These are phyloP conservation scores for Rhizophagus clarus DNA, from an alignment of 192 early-diverging fungal species.

Conservation along the genomic window DNA sequence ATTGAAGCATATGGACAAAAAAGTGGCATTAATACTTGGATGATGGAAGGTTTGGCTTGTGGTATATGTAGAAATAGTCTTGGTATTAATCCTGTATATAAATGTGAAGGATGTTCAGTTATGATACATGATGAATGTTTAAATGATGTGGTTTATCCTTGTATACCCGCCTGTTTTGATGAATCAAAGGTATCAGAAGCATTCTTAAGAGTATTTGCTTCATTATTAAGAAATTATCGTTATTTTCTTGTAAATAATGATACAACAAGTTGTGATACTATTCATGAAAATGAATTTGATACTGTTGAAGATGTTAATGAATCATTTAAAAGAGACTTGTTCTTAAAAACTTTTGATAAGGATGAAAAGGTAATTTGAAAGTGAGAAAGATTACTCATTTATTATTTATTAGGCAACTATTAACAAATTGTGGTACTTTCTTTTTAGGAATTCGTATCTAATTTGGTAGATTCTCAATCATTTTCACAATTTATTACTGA, in stretches of 20 bases:
- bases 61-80: conserved; percentile 19
- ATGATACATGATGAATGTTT: conserved; percentile 52
- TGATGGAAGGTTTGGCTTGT: conserved; percentile 27
- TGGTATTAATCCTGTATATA: conserved; percentile 17
- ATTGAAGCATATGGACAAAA: neutral
- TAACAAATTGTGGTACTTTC: neutral
- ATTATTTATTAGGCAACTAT: conserved; percentile 21
- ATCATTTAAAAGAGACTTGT: conserved; percentile 62
- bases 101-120: conserved; percentile 42
- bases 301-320: neutral
- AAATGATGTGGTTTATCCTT: conserved; percentile 55
- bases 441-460: conserved; percentile 60
- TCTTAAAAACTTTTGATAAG: conserved; percentile 56
- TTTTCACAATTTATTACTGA: conserved; percentile 81
- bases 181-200: conserved; percentile 65
- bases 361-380: conserved; percentile 47
- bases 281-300: neutral
- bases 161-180: conserved; percentile 63
- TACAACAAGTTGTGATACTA: neutral
- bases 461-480: conserved; percentile 71
- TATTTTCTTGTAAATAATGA: conserved; percentile 46
- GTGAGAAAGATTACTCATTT: conserved; percentile 23
- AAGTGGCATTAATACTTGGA: conserved; percentile 24
- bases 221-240: conserved; percentile 73
- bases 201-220: conserved; percentile 77